Base-by-base conservation (phyloP, 2,329 filamentous ascomycete species). In the Capronia coronata region DNA sequence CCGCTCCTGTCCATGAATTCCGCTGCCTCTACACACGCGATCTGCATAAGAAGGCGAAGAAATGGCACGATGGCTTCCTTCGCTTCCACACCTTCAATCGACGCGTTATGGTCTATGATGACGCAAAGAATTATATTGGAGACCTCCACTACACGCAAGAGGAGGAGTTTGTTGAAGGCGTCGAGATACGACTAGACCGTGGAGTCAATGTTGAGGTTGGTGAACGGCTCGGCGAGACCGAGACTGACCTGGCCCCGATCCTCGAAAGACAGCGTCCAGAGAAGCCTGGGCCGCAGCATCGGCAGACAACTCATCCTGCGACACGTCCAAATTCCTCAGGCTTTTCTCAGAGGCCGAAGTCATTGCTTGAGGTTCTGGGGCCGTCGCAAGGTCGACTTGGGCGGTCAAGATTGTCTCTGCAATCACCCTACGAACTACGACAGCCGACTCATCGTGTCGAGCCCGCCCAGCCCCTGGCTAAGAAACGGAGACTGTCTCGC, bases 61-160 rank as follows among this genome's bases (percentile, higher is more conserved):
- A 87, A 53, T 96, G 90, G 90, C 87, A 94, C 62, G 90, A 96
- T 82, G 90, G 91, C 29, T 82, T 82, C 44, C 78, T 96, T 54
- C 86, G 84, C 57, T 94, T 84, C 57, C 90, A 96, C 64, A 84
- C 86, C 0, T 95, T 94, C 77, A 96, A 96, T 71, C 87, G 83
- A 63, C 82, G 87, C 3, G 74, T 93, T 52, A 94, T 96, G 87
- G 86, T 94, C 5, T 91, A 93, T 61, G 89, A 95, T 65, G 82
- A 87, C 40, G 73, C 79, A 2, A 81, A 86, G 0, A 87, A 90
- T 64, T 87, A 84, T 57, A 77, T 96, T 22, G 90, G 89, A 2
- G 90, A 95, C 65, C 80, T 82, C 25, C 87, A 95, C 67, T 93
- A 86, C 83, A 80, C 81, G 37, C 76, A 82, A 39, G 76, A 78